These are phyloP conservation scores for Leccinum uliginosum DNA, from an alignment of 768 basidiomycete genomes.

Conservation along the genomic window DNA sequence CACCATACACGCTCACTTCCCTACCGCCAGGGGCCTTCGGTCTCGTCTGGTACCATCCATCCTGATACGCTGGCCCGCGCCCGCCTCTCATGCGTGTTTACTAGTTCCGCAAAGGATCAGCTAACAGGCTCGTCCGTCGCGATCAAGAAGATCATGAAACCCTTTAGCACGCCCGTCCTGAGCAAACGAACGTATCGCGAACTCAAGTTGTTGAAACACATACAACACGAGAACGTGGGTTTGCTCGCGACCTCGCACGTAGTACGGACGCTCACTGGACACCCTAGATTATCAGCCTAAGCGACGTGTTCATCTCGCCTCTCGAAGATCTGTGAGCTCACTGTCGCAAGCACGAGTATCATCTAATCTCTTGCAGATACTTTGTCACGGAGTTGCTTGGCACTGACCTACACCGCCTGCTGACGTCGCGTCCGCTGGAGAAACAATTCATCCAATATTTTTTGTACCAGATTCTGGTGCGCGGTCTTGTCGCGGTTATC, in stretches of 20 bases:
- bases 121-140: conserved; percentile 91
- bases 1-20: conserved; percentile 16
- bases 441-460: conserved; percentile 99
- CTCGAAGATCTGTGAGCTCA: conserved; percentile 86
- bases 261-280: not conserved
- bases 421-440: conserved; percentile 95
- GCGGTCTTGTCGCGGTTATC: conserved; percentile 24
- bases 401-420: conserved; percentile 94
- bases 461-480: conserved; percentile 94
- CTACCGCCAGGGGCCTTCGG: conserved; percentile 75
- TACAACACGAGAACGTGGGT: conserved; percentile 95
- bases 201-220: conserved; percentile 96
- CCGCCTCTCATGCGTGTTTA: conserved; percentile 13
- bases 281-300: conserved; percentile 90
- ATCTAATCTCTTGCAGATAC: conserved; percentile 54
- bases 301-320: conserved; percentile 99
- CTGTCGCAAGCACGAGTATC: not conserved
- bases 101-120: conserved; percentile 91
- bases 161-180: conserved; percentile 97
- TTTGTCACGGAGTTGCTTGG: conserved; percentile 98
- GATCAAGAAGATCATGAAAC: conserved; percentile 99
- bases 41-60: conserved; percentile 77
- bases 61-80: not conserved
- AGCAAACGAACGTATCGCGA: conserved; percentile 97
- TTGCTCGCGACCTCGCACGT: not conserved